Base-by-base conservation (phyloP, 371 early-diverging fungal genomes). In the Haplosporangium sp. region DNA sequence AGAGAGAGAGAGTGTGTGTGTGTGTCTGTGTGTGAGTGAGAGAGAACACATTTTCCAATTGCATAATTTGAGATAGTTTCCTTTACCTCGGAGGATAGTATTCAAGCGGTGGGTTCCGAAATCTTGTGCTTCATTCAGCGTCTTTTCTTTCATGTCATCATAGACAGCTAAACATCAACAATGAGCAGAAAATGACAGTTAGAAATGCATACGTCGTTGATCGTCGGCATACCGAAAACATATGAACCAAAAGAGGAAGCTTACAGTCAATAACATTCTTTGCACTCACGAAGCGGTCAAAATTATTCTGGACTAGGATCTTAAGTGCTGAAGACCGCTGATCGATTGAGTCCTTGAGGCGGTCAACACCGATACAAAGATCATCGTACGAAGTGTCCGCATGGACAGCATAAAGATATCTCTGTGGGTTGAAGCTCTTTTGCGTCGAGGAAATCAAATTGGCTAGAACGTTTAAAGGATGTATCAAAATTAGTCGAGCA, bases 221-320 rank as follows among this genome's bases (percentile, higher is more conserved):
- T 21, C 37, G 21, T 21, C 56, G 29, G 54, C 16, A 23, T 29
- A 29, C 4, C 29, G 29, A 64, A 20, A 20, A 53, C 21, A n/a
- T 23, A 55, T 57, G 12, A 20, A 10, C 29, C 14, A 41, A 36
- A 20, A 42, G 11, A 47, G 8, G 29, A 14, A 37, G 37, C 81
- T 54, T 72, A 91, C 94, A 91, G 69, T 98, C 99, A 52, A 98
- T 96, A 0, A 96, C 95, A 65, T 89, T 92, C 83, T 97, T 97
- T 18, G 99, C 98, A 55, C 89, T 92, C 12, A 98, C 97, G 80
- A 98, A 98, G 48, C 96, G 92, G 71, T 96, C 96, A 86, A 98
- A 98, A 71, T 98, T 94, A 65, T 91, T 91, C 81, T 96, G 95
- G 38, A 98, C 99, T 16, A 97, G 81, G 37, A 87, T 88, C 67